Percentiles rank a stretch among this genome's conserved stretches.
Conservation (phyloP, 1,284 basidiomycete genomes). For the Cutaneotrichosporon sp. region DNA sequence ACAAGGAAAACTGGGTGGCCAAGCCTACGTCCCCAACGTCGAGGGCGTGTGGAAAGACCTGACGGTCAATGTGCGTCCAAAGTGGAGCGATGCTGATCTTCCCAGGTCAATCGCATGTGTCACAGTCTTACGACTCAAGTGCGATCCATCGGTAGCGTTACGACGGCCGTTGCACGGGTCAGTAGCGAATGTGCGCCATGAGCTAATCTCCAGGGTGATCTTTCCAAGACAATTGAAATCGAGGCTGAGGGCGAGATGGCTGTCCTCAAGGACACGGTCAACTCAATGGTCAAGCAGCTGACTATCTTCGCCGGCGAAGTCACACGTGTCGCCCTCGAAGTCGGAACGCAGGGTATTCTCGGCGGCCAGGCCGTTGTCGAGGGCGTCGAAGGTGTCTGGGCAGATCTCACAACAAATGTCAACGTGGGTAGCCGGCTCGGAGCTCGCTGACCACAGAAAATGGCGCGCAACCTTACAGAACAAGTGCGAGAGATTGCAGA, state of each 20-base stretch:
- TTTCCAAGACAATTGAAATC: constrained; percentile 57
- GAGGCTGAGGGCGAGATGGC: constrained; percentile 89
- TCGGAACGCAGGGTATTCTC: constrained; percentile 85
- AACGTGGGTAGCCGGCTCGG: constrained; percentile 55
- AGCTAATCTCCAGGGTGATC: constrained; percentile 40
- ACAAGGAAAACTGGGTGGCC: constrained; percentile 83
- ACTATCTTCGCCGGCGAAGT: constrained; percentile 92
- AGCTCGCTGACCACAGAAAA: constrained; percentile 55
- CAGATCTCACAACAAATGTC: constrained; percentile 82
- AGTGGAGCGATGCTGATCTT: constrained; percentile 13
- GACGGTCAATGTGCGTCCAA: constrained; percentile 68
- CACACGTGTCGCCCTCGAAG: constrained; percentile 86
- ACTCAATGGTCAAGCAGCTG: constrained; percentile 79
- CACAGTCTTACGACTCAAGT: constrained; percentile 90
- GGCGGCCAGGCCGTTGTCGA: constrained; percentile 89
- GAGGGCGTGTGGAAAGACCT: constrained; percentile 93
- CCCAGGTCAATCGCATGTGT: constrained; percentile 86
- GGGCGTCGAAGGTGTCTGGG: constrained; percentile 92
- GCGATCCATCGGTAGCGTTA: constrained; percentile 83
- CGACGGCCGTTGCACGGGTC: constrained; percentile 73
- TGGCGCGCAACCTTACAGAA: constrained; percentile 87
- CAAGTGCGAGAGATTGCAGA: constrained; percentile 96
- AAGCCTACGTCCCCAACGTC: constrained; percentile 82
- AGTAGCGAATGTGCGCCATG: too few relatives aligned
- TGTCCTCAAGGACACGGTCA: constrained; percentile 61